Conservation (phyloP, 2,329 filamentous ascomycete species). For the Talaromyces amestolkiae region DNA sequence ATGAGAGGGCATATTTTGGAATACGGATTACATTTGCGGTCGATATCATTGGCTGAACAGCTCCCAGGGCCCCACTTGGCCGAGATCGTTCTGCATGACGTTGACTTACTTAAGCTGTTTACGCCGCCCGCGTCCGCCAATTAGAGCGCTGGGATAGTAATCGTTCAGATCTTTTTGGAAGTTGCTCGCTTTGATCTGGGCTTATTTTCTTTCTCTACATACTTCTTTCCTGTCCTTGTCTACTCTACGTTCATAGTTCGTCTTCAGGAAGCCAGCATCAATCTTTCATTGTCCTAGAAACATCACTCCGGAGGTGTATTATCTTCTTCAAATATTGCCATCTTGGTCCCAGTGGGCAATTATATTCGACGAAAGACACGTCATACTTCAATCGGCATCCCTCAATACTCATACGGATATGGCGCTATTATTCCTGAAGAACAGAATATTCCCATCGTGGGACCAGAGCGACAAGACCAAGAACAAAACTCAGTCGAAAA, state of each 20-base stretch:
- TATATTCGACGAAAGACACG: background rate
- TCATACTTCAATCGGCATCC: background rate
- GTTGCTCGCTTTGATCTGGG: background rate
- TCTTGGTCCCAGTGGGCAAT: background rate
- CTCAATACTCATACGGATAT: conserved; percentile 23
- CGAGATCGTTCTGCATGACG: conserved; percentile 5
- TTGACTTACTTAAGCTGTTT: background rate
- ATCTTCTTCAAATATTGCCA: background rate
- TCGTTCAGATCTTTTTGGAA: background rate
- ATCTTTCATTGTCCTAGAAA: background rate
- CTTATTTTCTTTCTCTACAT: background rate
- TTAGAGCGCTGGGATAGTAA: background rate
- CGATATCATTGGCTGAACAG: background rate
- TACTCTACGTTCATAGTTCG: background rate
- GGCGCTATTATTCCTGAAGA: conserved; percentile 41
- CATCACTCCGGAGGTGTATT: background rate
- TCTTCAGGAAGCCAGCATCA: background rate
- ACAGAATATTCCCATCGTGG: conserved; percentile 34
- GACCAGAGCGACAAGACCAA: background rate
- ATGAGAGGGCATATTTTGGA: background rate
- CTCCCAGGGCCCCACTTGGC: background rate
- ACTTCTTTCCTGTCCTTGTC: background rate
- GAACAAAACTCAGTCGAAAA: conserved; percentile 18
- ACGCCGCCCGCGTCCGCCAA: background rate
- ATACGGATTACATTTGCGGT: background rate